phyloP scores from a whole-genome alignment of 768 basidiomycete genomes.

The Calocybe cyanea region DNA sequence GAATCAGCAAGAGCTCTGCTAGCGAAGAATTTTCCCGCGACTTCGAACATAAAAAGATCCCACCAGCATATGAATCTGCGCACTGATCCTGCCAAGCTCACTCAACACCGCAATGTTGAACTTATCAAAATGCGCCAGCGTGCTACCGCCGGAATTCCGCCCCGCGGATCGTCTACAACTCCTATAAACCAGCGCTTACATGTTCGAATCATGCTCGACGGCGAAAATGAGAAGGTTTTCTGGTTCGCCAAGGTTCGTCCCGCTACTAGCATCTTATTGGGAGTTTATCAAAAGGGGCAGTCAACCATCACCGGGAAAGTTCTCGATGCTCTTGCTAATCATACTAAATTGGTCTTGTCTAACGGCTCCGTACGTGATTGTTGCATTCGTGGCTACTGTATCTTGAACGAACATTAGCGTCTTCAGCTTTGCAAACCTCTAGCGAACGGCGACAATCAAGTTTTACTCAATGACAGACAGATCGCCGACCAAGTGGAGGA shows the following conservation, averaged over 20 bases:
- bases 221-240: constrained; percentile 40
- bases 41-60: constrained; percentile 17
- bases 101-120: constrained; percentile 53
- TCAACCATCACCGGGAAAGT: too few species aligned
- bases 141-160: constrained; percentile 37
- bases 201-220: constrained; percentile 38
- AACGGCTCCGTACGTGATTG: constrained; percentile 26
- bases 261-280: background rate
- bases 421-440: too few species aligned
- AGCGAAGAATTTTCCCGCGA: constrained; percentile 44
- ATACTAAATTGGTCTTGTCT: constrained; percentile 28
- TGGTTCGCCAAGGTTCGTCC: constrained; percentile 71
- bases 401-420: constrained; percentile 31
- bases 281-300: too few species aligned
- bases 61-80: constrained; percentile 31
- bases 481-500: constrained; percentile 54
- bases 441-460: constrained; percentile 21
- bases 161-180: too few species aligned
- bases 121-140: constrained; percentile 74
- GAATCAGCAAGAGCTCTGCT: constrained; percentile 40
- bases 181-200: constrained; percentile 58
- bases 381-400: constrained; percentile 18
- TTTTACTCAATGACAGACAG: constrained; percentile 44
- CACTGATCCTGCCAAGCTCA: constrained; percentile 50
- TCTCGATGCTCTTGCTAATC: too few species aligned